phyloP scores from a whole-genome alignment of 176 grass and related monocot species.

The Otatea glauca region DNA sequence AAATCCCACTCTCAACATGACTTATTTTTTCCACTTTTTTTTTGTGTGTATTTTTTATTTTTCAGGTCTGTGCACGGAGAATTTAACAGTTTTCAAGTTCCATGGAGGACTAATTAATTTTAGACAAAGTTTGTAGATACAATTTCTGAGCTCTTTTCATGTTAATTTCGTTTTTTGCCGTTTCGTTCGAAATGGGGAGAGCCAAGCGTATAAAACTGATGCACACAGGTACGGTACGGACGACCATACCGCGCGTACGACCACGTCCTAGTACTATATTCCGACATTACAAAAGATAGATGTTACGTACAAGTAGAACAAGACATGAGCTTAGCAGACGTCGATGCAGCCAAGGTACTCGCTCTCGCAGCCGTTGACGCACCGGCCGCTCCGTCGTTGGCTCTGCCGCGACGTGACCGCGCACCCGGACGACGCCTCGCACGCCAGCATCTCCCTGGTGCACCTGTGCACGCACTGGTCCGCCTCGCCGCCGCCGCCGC shows the following conservation, averaged over 20 bases:
- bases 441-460: slow-evolving; percentile 27
- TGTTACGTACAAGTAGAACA: neutral
- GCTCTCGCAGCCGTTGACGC: slow-evolving; percentile 23
- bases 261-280: too few relatives aligned
- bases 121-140: too few relatives aligned
- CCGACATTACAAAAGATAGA: neutral
- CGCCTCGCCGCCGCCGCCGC: neutral
- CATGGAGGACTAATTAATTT: too few relatives aligned
- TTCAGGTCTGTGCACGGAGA: neutral
- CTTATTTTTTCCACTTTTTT: too few relatives aligned
- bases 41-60: neutral
- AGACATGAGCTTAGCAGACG: slow-evolving; percentile 21
- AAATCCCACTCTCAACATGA: slow-evolving; percentile 55
- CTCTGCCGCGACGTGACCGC: neutral
- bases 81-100: too few relatives aligned
- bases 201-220: too few relatives aligned
- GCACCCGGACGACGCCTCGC: slow-evolving; percentile 26
- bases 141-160: too few relatives aligned
- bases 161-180: too few relatives aligned
- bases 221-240: too few relatives aligned
- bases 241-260: too few relatives aligned
- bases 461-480: slow-evolving; percentile 35
- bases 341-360: slow-evolving; percentile 42
- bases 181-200: too few relatives aligned
- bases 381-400: neutral